Evolutionary conservation across 2,329 filamentous ascomycete species (phyloP).

Genomic region (Monilinia fructicola): DNA sequence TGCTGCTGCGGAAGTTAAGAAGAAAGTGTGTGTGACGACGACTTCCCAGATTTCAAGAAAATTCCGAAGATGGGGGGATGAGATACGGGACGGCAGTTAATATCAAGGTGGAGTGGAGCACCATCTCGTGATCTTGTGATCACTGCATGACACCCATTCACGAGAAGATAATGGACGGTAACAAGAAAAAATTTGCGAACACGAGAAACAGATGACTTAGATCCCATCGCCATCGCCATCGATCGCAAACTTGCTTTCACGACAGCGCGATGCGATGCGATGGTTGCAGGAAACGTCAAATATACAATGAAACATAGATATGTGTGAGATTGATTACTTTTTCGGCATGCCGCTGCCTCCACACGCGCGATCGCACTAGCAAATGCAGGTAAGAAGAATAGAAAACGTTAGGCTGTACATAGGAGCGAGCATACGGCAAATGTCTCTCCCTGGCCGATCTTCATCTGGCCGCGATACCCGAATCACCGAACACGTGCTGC

Average conservation of each 20-base stretch:
- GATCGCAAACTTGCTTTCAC: constrained; percentile 16
- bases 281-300: constrained; percentile 1
- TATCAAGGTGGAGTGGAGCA: constrained; percentile 14
- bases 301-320: constrained; percentile 5
- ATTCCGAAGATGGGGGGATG: constrained; percentile 15
- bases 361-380: background rate
- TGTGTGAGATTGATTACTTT: constrained; percentile 6
- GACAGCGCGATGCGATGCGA: constrained; percentile 8
- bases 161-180: background rate
- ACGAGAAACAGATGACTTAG: constrained; percentile 6
- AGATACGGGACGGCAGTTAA: background rate
- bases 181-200: background rate
- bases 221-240: constrained; percentile 3
- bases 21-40: constrained; percentile 4
- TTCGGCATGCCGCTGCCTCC: constrained; percentile 4
- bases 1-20: background rate
- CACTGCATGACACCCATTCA: constrained; percentile 11
- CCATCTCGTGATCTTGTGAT: constrained; percentile 20
- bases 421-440: background rate
- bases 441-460: constrained; percentile 6
- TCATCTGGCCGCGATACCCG: background rate
- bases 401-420: background rate
- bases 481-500: constrained; percentile 9
- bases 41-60: constrained; percentile 3
- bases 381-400: background rate